Evolutionary conservation across 148 eudicot species (phyloP).

Genomic region (Oxyria digyna): DNA sequence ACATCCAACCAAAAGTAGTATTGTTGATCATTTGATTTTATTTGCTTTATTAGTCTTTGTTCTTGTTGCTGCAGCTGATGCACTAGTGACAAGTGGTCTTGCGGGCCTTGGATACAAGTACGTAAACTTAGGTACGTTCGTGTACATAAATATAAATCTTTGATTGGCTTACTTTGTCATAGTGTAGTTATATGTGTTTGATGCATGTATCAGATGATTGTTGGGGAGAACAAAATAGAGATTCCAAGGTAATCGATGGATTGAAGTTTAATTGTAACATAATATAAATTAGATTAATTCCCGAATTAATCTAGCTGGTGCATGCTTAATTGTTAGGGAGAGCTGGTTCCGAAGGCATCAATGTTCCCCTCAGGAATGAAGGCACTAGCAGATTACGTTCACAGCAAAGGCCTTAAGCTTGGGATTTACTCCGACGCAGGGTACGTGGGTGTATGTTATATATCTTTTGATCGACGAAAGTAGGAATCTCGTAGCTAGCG

Average conservation of each 20-base stretch:
- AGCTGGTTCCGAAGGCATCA: conserved; percentile 21
- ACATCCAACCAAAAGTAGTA: neutral
- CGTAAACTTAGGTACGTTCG: conserved; percentile 4
- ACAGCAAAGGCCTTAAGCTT: conserved; percentile 29
- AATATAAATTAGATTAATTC: too few species aligned
- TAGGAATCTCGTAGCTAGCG: neutral
- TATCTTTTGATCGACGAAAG: neutral
- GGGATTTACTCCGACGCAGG: too few species aligned
- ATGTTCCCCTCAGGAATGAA: conserved; percentile 31
- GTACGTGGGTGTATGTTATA: conserved; percentile 29
- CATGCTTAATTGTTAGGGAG: too few species aligned
- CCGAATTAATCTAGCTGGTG: too few species aligned
- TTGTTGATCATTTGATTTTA: neutral
- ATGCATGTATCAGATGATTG: conserved; percentile 10
- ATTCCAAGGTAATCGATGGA: neutral
- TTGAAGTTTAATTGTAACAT: too few species aligned
- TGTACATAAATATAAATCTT: neutral
- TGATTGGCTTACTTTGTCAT: too few species aligned
- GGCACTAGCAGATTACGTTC: conserved; percentile 33
- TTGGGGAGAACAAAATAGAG: conserved; percentile 11
- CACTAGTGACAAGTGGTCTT: conserved; percentile 12
- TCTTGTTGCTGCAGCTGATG: conserved; percentile 6
- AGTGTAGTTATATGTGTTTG: too few species aligned
- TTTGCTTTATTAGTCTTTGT: neutral
- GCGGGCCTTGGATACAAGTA: conserved; percentile 4